Base-by-base conservation (phyloP, 768 basidiomycete species). In the Austroboletus eburneus region DNA sequence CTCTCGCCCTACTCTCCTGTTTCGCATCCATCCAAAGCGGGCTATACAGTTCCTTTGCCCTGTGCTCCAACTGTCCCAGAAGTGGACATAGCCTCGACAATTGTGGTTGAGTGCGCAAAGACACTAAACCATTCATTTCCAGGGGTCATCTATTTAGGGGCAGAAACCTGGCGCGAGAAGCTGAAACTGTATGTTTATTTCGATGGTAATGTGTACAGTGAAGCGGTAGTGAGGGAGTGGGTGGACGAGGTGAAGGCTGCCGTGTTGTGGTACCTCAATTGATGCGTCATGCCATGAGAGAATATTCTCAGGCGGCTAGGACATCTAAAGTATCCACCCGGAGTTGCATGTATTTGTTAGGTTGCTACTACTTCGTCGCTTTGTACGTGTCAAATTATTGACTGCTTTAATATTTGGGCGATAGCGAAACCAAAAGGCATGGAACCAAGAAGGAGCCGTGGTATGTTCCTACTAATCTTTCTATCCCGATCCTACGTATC, bases 141-240 rank as follows among this genome's bases (percentile, higher is more conserved):
- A 2, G 66, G 56, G 3, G 75, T 79, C 51, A 48, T 63, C 14
- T 64, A 78, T 51, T 65, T 79, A 0, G 72, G 74, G 2, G 72
- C 76, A 16, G 42, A 59, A 3, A 74, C 65, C 3, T 55, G 53
- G 4, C 54, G 51, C 2, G 57, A 68, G 23, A 57, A 62, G 30
- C 45, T 81, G 30, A 47, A 46, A 2, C 38, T 79, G 39, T 45
- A 54, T 14, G 36, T 67, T 3, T 69, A 44, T 51, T 74, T 65
- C 54, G 79, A 81, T 39, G 61, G 56, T 6, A 77, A 80, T 50
- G 72, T 75, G 4, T 79, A 70, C 39, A 67, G 72, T 2, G 62
- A 67, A 5, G 62, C 45, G 2, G 49, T 72, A 8, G 66, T 77
- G 7, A 54, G 45, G 8, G 78, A 78, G 57, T 80, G 76, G 74